A percentile compares a stretch with the other conserved stretches of the same genome.
Conservation (phyloP, 2,329 filamentous ascomycete genomes). For the Neopestalotiopsis clavispora region DNA sequence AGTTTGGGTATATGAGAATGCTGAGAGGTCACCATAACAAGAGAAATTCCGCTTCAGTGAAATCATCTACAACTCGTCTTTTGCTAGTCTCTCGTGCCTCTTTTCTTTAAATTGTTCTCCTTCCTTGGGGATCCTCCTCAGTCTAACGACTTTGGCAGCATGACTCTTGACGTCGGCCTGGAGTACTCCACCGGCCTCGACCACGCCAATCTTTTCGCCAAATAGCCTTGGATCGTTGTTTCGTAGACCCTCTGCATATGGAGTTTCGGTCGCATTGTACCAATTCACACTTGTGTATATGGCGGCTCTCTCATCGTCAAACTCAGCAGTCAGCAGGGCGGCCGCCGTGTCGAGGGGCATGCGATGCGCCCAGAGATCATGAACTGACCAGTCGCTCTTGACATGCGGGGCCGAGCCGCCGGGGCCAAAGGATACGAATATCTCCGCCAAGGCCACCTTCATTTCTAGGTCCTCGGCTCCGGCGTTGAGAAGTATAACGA, state of each 20-base stretch:
- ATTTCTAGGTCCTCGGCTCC: constrained; percentile 14
- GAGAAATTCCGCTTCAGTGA: neutral
- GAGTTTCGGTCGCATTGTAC: constrained; percentile 27
- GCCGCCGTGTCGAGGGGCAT: constrained; percentile 23
- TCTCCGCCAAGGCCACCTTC: constrained; percentile 22
- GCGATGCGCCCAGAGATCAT: constrained; percentile 27
- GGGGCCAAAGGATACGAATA: constrained; percentile 28
- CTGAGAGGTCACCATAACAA: too few relatives aligned
- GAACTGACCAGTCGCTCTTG: constrained; percentile 24
- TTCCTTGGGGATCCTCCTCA: constrained; percentile 23
- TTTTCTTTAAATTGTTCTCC: constrained; percentile 27
- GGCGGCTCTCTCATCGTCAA: neutral
- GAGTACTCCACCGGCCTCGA: constrained; percentile 23
- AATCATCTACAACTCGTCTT: constrained; percentile 23
- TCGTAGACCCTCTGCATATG: constrained; percentile 24
- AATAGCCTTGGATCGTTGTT: constrained; percentile 26
- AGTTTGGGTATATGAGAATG: too few relatives aligned
- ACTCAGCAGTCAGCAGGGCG: constrained; percentile 21
- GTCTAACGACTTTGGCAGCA: constrained; percentile 25
- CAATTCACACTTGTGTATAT: constrained; percentile 22
- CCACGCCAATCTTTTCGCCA: constrained; percentile 24
- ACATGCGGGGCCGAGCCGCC: constrained; percentile 27
- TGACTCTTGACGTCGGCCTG: constrained; percentile 22
- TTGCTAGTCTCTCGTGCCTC: constrained; percentile 23
- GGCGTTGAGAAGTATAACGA: constrained; percentile 17